Conservation (phyloP, 2,329 filamentous ascomycete species). For the Cytospora paraplurivora region DNA sequence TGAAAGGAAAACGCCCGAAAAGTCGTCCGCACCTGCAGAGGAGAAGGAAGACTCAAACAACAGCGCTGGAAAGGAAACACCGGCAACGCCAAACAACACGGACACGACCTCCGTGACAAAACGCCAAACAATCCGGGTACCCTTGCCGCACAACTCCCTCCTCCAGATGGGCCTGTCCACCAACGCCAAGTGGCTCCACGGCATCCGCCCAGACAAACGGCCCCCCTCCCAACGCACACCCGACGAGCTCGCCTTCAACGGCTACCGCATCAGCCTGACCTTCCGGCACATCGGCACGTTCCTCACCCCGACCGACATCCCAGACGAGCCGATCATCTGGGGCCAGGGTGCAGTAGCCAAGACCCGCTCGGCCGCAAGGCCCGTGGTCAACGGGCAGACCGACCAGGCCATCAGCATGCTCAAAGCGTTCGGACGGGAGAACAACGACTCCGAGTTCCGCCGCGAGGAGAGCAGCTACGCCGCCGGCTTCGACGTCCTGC, state of each 20-base stretch:
- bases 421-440: conserved; percentile 81
- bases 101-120: conserved; percentile 33
- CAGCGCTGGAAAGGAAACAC: not conserved
- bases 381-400: conserved; percentile 70
- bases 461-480: conserved; percentile 77
- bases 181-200: conserved; percentile 87
- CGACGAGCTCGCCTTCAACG: conserved; percentile 71
- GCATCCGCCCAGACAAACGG: conserved; percentile 87
- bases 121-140: conserved; percentile 66
- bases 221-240: conserved; percentile 64
- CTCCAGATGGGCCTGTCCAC: conserved; percentile 79
- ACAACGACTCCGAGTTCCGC: conserved; percentile 69
- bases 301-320: conserved; percentile 42
- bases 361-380: conserved; percentile 56
- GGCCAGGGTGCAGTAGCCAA: conserved; percentile 85
- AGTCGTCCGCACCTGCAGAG: not conserved
- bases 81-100: not conserved
- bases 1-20: not conserved
- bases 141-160: conserved; percentile 85
- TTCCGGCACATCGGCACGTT: conserved; percentile 91
- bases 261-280: conserved; percentile 86
- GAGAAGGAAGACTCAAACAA: conserved; percentile 4
- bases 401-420: conserved; percentile 70
- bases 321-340: conserved; percentile 70
- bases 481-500: conserved; percentile 78